phyloP scores from a whole-genome alignment of 2,329 filamentous ascomycete genomes.

The Alternaria gansuensis region DNA sequence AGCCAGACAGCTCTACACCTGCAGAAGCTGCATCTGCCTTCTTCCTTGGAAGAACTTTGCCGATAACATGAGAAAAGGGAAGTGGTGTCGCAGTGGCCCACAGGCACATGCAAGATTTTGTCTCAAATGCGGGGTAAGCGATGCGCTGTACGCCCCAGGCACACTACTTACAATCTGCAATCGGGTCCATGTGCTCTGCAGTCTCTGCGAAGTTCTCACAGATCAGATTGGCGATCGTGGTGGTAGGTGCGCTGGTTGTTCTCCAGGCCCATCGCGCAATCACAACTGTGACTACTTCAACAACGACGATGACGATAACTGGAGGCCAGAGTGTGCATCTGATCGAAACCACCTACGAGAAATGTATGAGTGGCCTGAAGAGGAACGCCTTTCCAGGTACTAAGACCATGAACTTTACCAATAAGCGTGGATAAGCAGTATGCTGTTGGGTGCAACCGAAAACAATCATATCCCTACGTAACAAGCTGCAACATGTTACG shows the following conservation, averaged over 20 bases:
- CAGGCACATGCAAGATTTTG: constrained; percentile 39
- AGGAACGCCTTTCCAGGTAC: constrained; percentile 15
- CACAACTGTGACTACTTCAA: constrained; percentile 10
- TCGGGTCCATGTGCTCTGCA: constrained; percentile 30
- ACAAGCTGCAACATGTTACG: neutral
- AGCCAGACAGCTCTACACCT: constrained; percentile 33
- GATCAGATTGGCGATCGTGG: constrained; percentile 24
- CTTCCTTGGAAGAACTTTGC: constrained; percentile 34
- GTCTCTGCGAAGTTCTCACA: constrained; percentile 30
- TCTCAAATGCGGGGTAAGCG: constrained; percentile 38
- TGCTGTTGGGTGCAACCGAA: neutral
- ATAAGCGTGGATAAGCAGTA: neutral
- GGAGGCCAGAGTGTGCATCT: constrained; percentile 19
- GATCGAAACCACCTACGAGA: constrained; percentile 30
- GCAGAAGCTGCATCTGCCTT: constrained; percentile 35
- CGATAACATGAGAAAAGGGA: constrained; percentile 45
- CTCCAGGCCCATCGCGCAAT: constrained; percentile 16
- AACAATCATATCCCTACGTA: neutral
- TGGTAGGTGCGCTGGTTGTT: constrained; percentile 27
- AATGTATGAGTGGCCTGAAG: constrained; percentile 27
- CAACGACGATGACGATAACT: constrained; percentile 27
- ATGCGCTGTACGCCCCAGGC: constrained; percentile 32
- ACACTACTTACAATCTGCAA: constrained; percentile 34
- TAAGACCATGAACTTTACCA: neutral
- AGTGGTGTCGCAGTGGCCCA: constrained; percentile 33